These are phyloP conservation scores for Talaromyces sp. DNA, from an alignment of 2,329 filamentous ascomycete genomes.

Conservation along the genomic window DNA sequence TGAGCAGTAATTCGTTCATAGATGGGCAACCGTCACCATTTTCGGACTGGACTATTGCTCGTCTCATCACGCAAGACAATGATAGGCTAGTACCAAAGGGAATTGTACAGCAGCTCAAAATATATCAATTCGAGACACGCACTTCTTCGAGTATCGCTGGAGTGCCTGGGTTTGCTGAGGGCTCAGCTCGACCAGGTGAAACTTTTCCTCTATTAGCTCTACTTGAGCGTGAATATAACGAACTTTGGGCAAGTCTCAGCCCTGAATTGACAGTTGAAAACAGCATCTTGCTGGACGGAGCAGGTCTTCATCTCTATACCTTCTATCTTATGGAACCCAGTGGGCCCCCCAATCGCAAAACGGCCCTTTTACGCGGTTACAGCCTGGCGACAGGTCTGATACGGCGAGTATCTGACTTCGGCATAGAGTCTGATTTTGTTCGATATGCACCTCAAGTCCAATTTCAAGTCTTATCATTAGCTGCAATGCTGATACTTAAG, in stretches of 20 bases:
- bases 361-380: conserved; percentile 12
- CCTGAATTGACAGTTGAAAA: conserved; percentile 4
- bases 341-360: conserved; percentile 8
- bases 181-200: conserved; percentile 1
- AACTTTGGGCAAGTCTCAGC: neutral
- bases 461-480: conserved; percentile 1
- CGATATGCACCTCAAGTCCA: neutral
- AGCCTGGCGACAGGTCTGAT: conserved; percentile 1
- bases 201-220: conserved; percentile 10
- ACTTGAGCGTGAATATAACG: conserved; percentile 11
- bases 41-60: conserved; percentile 13
- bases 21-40: conserved; percentile 5
- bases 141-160: conserved; percentile 13
- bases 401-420: neutral
- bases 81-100: conserved; percentile 2
- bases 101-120: conserved; percentile 15
- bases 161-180: neutral
- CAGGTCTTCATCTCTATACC: conserved; percentile 11
- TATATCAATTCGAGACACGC: conserved; percentile 18
- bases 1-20: conserved; percentile 1
- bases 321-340: conserved; percentile 12
- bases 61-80: conserved; percentile 1
- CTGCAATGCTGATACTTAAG: conserved; percentile 13
- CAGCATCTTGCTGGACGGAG: conserved; percentile 12
- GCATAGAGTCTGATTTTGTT: neutral